phyloP scores from a whole-genome alignment of 441 rosid species.

The Populus trichocarpa region DNA sequence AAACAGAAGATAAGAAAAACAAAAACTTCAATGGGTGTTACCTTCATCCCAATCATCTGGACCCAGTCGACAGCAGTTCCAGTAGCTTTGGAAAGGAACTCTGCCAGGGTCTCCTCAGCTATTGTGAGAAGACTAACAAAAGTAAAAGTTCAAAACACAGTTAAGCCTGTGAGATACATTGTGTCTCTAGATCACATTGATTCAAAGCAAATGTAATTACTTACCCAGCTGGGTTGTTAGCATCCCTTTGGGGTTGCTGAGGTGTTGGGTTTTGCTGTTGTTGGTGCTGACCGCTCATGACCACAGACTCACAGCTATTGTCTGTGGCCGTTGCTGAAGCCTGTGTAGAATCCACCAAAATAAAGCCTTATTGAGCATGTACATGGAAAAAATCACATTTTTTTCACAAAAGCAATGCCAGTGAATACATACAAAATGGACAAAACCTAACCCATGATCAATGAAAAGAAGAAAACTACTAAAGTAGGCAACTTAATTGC shows the following conservation, averaged over 20 bases:
- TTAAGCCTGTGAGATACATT: conserved; percentile 1
- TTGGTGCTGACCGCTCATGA: conserved; percentile 91
- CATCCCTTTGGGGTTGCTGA: conserved; percentile 88
- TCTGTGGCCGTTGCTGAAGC: conserved; percentile 92
- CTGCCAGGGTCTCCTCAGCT: conserved; percentile 98
- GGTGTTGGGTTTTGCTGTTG: conserved; percentile 90
- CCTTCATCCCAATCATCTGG: conserved; percentile 99
- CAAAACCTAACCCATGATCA: background rate
- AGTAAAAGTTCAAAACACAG: conserved; percentile 9
- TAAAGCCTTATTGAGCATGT: background rate
- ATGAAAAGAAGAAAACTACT: background rate
- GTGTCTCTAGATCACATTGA: background rate
- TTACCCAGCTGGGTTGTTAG: conserved; percentile 97
- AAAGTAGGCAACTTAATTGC: background rate
- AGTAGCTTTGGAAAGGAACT: conserved; percentile 99
- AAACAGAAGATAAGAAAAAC: background rate
- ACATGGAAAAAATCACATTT: background rate
- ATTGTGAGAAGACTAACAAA: conserved; percentile 69
- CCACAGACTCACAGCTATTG: conserved; percentile 99
- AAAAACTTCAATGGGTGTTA: conserved; percentile 12
- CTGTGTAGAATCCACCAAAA: conserved; percentile 31
- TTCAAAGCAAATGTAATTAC: conserved; percentile 6
- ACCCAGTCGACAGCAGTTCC: conserved; percentile 99
- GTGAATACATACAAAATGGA: background rate
- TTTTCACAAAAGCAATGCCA: background rate